Conservation (phyloP, 805 yeast genomes). For the Saccharomyces mikatae region DNA sequence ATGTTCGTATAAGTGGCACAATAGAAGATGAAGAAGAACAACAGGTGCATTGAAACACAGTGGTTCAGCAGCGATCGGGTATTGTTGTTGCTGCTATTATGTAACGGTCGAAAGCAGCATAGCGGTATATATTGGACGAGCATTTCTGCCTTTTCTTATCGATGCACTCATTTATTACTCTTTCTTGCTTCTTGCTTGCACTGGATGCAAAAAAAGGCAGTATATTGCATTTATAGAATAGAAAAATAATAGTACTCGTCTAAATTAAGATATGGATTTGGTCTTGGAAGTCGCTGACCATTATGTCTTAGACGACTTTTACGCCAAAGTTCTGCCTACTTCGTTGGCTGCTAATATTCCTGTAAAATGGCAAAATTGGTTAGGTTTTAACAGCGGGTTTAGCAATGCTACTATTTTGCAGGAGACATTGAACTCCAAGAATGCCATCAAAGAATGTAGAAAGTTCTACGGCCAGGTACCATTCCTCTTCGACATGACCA, state of each 20-base stretch:
- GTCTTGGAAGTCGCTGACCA: slow-evolving; percentile 76
- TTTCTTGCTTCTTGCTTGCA: neutral
- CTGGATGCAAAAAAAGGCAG: neutral
- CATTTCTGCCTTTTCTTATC: neutral
- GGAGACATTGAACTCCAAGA: slow-evolving; percentile 10
- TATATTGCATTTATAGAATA: neutral
- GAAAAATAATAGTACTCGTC: neutral
- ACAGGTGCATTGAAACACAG: neutral
- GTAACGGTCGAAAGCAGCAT: neutral
- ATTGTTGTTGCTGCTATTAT: neutral
- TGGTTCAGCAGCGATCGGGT: neutral
- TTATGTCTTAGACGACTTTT: slow-evolving; percentile 62
- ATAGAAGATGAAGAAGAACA: neutral
- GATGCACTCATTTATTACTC: neutral
- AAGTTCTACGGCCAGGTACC: slow-evolving; percentile 59
- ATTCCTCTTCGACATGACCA: slow-evolving; percentile 46
- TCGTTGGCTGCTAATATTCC: slow-evolving; percentile 36
- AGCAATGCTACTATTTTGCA: slow-evolving; percentile 20
- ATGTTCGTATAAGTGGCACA: neutral
- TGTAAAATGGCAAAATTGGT: slow-evolving; percentile 13
- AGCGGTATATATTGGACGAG: neutral
- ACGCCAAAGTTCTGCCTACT: slow-evolving; percentile 61
- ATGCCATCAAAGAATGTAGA: slow-evolving; percentile 16
- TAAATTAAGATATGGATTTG: slow-evolving; percentile 61
- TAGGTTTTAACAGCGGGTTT: slow-evolving; percentile 20